Evolutionary conservation across 2,329 filamentous ascomycete genomes (phyloP), one percentile per base, ranked within the genome.

Genomic region (Hypoxylon sp.): DNA sequence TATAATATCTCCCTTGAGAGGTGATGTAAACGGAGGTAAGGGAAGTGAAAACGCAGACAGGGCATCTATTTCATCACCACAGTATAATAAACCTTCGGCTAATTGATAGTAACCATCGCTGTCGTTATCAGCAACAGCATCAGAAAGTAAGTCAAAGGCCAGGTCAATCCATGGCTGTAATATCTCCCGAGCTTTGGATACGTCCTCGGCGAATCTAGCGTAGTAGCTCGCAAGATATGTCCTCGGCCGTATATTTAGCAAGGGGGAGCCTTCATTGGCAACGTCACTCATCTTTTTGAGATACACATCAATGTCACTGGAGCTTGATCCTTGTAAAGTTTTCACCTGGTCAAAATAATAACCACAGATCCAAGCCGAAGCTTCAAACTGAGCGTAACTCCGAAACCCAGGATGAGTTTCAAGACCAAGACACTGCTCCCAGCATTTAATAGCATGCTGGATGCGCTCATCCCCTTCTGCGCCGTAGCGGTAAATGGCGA

Each of bases 61-160:
- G 3, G 62, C 19, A 17, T 50, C 47, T 14, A 10, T 14, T 29
- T 65, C 62, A 19, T 59, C 48, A 24, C 62, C 50, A 10, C 47
- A 59, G 13, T 50, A 47, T 13, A 59, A 5, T 5, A 55, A 13
- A 9, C 33, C 46, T 8, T 54, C 48, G 6, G 26, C 54, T 3
- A 59, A 31, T 10, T 26, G 22, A 39, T 29, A 13, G 22, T 50
- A 65, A 5, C 54, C 62, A 5, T 55, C 48, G 17, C 54, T 14
- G 22, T 65, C 62, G 10, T 65, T 65, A 3, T 53, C 48, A 4
- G 33, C 42, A 2, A 53, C 8, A 9, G 42, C 50, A 4, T 65
- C 62, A 10, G 55, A 59, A 5, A 65, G 62, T 17, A 44, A 5
- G 3, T 50, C 42, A n/a, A 65, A 59, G 3, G 54, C 62, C 5